phyloP scores from a whole-genome alignment of 1,284 basidiomycete species.

The Agroathelia rolfsii region DNA sequence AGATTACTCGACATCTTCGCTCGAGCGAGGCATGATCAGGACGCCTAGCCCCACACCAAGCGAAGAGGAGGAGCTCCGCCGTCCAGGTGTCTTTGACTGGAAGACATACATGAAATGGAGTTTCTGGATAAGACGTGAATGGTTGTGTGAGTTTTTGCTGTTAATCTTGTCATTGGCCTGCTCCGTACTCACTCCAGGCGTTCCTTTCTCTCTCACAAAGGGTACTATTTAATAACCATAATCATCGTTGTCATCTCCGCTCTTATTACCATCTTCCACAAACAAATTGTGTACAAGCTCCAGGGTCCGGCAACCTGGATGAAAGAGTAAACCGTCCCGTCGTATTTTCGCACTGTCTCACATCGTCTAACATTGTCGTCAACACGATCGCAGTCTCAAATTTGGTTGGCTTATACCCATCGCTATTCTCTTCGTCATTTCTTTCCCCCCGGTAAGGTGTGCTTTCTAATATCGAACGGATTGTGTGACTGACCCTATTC shows the following conservation, averaged over 20 bases:
- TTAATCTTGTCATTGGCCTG: too few relatives aligned
- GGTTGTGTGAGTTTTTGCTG: slow-evolving; percentile 31
- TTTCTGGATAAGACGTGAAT: slow-evolving; percentile 40
- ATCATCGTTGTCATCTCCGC: slow-evolving; percentile 28
- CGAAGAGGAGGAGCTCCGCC: slow-evolving; percentile 24
- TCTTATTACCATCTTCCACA: slow-evolving; percentile 45
- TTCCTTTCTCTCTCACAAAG: slow-evolving; percentile 12
- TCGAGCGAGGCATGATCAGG: slow-evolving; percentile 17
- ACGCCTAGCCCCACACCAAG: slow-evolving; percentile 33
- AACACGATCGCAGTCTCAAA: slow-evolving; percentile 15
- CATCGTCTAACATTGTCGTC: not conserved
- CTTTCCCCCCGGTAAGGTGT: slow-evolving; percentile 25
- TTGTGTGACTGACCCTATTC: too few relatives aligned
- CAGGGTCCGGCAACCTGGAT: slow-evolving; percentile 46
- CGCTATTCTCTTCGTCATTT: slow-evolving; percentile 28
- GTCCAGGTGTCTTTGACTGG: slow-evolving; percentile 33
- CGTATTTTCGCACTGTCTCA: slow-evolving; percentile 1
- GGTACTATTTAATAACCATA: slow-evolving; percentile 24
- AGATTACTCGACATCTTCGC: not conserved
- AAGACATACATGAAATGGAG: slow-evolving; percentile 30
- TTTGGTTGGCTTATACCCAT: slow-evolving; percentile 43
- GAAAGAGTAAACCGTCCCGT: slow-evolving; percentile 29
- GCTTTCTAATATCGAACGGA: too few relatives aligned
- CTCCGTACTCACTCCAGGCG: not conserved
- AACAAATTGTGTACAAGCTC: slow-evolving; percentile 49